These are phyloP conservation scores for Eucalyptus cladocalyx DNA, from an alignment of 345 rosid species.

Conservation along the genomic window DNA sequence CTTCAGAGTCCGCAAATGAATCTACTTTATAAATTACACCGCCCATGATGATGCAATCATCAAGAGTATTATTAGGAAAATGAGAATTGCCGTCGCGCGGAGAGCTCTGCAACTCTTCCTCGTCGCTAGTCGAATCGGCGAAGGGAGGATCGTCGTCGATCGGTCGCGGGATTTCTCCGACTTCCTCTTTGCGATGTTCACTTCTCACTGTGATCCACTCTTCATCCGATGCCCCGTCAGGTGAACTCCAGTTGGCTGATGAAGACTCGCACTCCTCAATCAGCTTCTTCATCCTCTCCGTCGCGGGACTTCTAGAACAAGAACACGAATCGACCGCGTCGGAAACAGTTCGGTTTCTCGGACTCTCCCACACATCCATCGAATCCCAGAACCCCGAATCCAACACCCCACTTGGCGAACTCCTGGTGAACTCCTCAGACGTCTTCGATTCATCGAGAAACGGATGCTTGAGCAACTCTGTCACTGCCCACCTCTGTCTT, in stretches of 20 bases:
- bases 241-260: background rate
- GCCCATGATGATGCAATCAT: background rate
- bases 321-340: background rate
- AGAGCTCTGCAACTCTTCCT: background rate
- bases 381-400: slow-evolving; percentile 75
- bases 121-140: background rate
- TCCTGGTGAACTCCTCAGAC: background rate
- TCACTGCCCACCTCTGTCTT: slow-evolving; percentile 45
- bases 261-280: background rate
- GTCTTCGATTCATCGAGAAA: slow-evolving; percentile 27
- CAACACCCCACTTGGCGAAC: slow-evolving; percentile 66
- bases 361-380: slow-evolving; percentile 2
- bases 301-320: slow-evolving; percentile 3
- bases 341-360: background rate
- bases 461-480: slow-evolving; percentile 61
- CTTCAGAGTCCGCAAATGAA: background rate
- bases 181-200: background rate
- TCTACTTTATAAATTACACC: background rate
- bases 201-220: slow-evolving; percentile 75
- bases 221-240: slow-evolving; percentile 18
- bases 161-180: background rate
- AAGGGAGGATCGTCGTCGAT: background rate
- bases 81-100: background rate
- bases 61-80: background rate
- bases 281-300: slow-evolving; percentile 37